Base-by-base conservation (phyloP, 2,329 filamentous ascomycete species). In the Aspergillus pseudoglaucus region DNA sequence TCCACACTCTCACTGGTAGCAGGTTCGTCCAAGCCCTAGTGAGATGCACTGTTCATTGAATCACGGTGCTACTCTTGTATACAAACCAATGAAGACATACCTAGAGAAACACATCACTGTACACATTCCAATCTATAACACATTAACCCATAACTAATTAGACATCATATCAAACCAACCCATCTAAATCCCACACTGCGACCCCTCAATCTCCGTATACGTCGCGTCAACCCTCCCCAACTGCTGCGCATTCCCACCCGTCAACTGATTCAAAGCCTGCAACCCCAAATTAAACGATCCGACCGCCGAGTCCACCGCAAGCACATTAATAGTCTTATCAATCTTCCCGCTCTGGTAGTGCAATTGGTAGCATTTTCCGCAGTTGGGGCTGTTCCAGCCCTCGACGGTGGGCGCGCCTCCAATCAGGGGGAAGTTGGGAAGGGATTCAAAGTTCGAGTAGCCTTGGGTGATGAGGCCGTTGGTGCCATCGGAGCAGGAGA, bases 351-450 rank as follows among this genome's bases (percentile, higher is more conserved):
- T 67, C 42, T 72, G 68, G 62, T 73, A 80, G 40, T 68, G 70
- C 47, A 80, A 55, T 45, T 67, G 60, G 60, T 76, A 79, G 68
- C 77, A 80, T 40, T 71, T 74, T 43, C 77, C 77, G 59, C 77
- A 80, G 61, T 75, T 66, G 14, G 60, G 51, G 44, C 63, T 67
- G 55, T 74, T 72, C 73, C 73, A 79, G 43, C 69, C 71, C 1
- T 50, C 56, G 46, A 79, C 63, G 49, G 74, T 75, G 50, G 68
- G 67, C 40, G 73, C 71, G 45, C 75, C 76, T 32, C 76, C 76
- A 46, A 79, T 71, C 54, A 68, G 60, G 25, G 76, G 74, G 66
- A 75, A 78, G 20, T 56, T 60, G 12, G 75, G 70, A 27, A 79
- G 58, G 7, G 61, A 55, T 46, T 68, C 71, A 49, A 76, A 73